Percentiles rank a stretch among this genome's conserved stretches.
Conservation (phyloP, 192 early-diverging fungal species). For the Paraglomus brasilianum region DNA sequence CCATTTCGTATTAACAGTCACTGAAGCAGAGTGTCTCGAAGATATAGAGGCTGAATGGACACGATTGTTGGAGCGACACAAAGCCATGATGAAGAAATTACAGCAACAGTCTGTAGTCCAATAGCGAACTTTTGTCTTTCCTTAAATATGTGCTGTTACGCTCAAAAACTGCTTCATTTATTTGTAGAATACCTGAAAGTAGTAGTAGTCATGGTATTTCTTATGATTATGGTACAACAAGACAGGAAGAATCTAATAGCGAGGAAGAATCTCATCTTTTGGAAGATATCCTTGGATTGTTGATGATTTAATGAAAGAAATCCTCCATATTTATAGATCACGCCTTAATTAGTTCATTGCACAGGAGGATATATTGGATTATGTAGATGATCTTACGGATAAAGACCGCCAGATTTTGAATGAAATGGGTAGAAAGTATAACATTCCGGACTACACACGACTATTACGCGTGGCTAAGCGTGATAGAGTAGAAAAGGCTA, state of each 20-base stretch:
- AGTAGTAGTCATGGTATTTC: constrained; percentile 28
- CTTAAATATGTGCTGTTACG: too few relatives aligned
- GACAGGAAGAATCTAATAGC: constrained; percentile 21
- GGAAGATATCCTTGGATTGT: constrained; percentile 42
- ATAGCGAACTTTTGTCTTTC: too few relatives aligned
- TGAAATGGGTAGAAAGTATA: constrained; percentile 46
- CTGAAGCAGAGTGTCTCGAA: constrained; percentile 40
- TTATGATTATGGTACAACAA: constrained; percentile 37
- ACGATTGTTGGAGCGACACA: constrained; percentile 45
- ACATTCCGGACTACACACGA: constrained; percentile 41
- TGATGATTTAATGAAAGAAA: background rate
- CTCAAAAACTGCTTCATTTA: background rate
- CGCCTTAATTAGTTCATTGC: too few relatives aligned
- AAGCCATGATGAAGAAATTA: constrained; percentile 41
- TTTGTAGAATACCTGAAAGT: constrained; percentile 29
- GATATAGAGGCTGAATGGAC: constrained; percentile 56
- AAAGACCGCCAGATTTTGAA: constrained; percentile 44
- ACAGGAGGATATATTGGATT: constrained; percentile 43
- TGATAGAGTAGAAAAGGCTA: constrained; percentile 39
- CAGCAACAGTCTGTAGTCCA: constrained; percentile 31
- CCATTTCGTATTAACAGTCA: constrained; percentile 29
- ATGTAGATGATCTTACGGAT: constrained; percentile 45
- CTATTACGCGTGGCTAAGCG: constrained; percentile 41
- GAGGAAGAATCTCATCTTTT: constrained; percentile 38
- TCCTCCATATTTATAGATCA: constrained; percentile 30